These are phyloP conservation scores for Rhizophlyctis rosea DNA, from an alignment of 192 early-diverging fungal genomes.

Conservation along the genomic window DNA sequence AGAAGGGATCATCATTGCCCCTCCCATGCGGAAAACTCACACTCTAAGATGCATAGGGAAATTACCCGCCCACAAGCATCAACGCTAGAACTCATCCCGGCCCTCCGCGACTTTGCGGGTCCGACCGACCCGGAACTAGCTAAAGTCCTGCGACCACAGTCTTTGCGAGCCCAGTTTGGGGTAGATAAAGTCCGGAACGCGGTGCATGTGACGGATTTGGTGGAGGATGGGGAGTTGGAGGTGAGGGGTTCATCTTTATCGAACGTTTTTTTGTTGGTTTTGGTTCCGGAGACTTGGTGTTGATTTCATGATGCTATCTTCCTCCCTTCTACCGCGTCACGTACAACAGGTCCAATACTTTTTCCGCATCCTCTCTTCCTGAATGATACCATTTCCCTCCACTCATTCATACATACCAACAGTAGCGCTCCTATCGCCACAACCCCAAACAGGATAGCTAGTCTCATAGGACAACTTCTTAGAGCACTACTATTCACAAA, in stretches of 20 bases:
- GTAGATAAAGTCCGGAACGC: constrained; percentile 51
- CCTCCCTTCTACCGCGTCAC: background rate
- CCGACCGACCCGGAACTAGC: constrained; percentile 52
- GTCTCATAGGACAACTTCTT: no score
- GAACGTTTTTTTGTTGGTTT: no score
- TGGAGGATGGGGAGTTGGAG: constrained; percentile 55
- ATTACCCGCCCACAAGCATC: no score
- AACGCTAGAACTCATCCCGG: no score
- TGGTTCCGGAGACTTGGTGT: background rate
- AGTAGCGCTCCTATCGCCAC: no score
- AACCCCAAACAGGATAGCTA: no score
- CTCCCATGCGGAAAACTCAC: no score
- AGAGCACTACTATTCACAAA: no score
- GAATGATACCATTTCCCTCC: no score
- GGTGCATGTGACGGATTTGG: constrained; percentile 57
- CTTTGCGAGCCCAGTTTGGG: constrained; percentile 50
- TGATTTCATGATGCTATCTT: background rate
- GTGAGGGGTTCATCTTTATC: constrained; percentile 26
- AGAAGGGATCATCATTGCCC: no score
- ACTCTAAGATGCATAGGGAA: no score
- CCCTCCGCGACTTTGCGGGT: constrained; percentile 50
- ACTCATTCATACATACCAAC: no score
- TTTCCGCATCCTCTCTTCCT: constrained; percentile 44
- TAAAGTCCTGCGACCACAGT: constrained; percentile 39
- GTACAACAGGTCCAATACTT: constrained; percentile 38